A percentile compares a stretch with the other conserved stretches of the same genome.
phyloP scores from a whole-genome alignment of 306 rosid species.

The Sophora flavescens region DNA sequence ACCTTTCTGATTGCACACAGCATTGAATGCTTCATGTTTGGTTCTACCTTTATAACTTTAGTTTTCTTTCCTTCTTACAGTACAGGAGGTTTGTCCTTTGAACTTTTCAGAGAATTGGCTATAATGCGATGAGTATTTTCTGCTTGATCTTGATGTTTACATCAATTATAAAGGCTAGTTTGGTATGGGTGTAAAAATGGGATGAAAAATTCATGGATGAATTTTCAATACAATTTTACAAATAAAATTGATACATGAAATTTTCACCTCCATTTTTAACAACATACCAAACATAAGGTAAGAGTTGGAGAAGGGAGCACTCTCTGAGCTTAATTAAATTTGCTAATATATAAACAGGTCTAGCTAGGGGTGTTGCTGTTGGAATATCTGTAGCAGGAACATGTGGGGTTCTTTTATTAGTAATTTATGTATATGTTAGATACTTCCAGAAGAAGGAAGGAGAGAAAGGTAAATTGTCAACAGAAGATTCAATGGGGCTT shows the following conservation, averaged over 20 bases:
- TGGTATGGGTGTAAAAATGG: not conserved
- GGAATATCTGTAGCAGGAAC: slow-evolving; percentile 68
- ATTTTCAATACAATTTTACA: not conserved
- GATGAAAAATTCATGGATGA: not conserved
- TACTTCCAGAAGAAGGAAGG: slow-evolving; percentile 60
- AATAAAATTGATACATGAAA: too few relatives aligned
- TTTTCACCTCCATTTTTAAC: not conserved
- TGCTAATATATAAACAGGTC: slow-evolving; percentile 61
- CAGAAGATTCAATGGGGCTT: slow-evolving; percentile 45
- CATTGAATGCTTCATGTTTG: slow-evolving; percentile 32
- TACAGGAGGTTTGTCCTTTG: slow-evolving; percentile 53
- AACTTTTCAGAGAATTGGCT: slow-evolving; percentile 40
- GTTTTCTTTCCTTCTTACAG: slow-evolving; percentile 59
- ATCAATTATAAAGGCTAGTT: not conserved
- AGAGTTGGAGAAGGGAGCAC: not conserved
- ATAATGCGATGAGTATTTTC: slow-evolving; percentile 17
- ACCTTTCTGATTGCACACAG: slow-evolving; percentile 23
- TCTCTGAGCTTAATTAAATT: slow-evolving; percentile 48
- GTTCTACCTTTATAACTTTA: slow-evolving; percentile 24
- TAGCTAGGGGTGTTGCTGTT: slow-evolving; percentile 58
- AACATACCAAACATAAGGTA: not conserved
- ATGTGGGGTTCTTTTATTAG: slow-evolving; percentile 59
- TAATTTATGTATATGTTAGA: slow-evolving; percentile 47
- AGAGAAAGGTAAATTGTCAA: slow-evolving; percentile 43
- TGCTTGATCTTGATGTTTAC: slow-evolving; percentile 32